Evolutionary conservation across 306 rosid species (phyloP).

Genomic region (Betula pendula): DNA sequence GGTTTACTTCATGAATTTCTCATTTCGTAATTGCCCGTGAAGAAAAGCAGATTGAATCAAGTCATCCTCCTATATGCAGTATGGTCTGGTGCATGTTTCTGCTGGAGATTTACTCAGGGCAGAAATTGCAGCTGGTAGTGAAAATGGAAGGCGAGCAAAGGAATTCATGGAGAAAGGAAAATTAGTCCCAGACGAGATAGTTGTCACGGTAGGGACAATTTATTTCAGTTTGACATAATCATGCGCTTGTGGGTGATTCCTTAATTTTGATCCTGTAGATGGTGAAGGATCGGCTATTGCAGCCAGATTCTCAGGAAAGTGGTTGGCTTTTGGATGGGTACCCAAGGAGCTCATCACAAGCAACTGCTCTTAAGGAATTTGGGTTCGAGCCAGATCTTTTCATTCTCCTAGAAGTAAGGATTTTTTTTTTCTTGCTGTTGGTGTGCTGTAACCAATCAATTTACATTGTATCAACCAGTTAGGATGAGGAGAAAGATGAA

Average conservation of each 20-base stretch:
- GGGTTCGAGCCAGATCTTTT: slow-evolving; percentile 78
- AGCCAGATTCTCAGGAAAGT: slow-evolving; percentile 61
- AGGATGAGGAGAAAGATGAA: background rate
- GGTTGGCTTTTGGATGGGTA: slow-evolving; percentile 99
- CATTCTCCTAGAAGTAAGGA: slow-evolving; percentile 72
- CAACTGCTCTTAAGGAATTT: slow-evolving; percentile 58
- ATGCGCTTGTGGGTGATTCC: slow-evolving; percentile 26
- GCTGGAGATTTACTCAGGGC: slow-evolving; percentile 97
- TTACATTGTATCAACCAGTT: background rate
- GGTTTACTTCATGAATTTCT: slow-evolving; percentile 28
- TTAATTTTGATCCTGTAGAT: slow-evolving; percentile 48
- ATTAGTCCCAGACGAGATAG: slow-evolving; percentile 86
- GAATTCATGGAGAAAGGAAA: slow-evolving; percentile 82
- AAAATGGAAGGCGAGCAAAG: slow-evolving; percentile 76
- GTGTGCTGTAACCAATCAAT: background rate
- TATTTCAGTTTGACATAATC: slow-evolving; percentile 10
- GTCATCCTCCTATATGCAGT: slow-evolving; percentile 63
- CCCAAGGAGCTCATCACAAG: slow-evolving; percentile 95
- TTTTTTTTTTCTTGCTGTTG: slow-evolving; percentile 9
- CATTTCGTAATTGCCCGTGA: slow-evolving; percentile 26
- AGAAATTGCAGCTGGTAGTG: slow-evolving; percentile 78
- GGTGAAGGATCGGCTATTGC: slow-evolving; percentile 77
- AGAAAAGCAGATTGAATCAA: slow-evolving; percentile 45
- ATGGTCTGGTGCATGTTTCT: slow-evolving; percentile 81
- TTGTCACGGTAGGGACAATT: slow-evolving; percentile 60